Base-by-base conservation (phyloP, 257 asterid genomes). In the Gentiana macrophylla region DNA sequence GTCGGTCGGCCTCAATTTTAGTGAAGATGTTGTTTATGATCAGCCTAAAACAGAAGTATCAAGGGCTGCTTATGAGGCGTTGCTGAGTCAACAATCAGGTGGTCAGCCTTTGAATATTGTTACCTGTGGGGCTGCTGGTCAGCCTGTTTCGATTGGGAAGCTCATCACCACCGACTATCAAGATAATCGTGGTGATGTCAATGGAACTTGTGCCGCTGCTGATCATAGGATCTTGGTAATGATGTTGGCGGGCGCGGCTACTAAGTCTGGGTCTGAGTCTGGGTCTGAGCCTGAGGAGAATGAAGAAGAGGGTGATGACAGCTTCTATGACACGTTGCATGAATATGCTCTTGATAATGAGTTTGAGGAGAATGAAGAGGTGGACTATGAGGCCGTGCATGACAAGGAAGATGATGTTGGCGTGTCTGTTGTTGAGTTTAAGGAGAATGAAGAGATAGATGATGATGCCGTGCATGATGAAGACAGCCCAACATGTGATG, bases 221-320 rank as follows among this genome's bases (percentile, higher is more conserved):
- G 77, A 63, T 13, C 24, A 24, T 76, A 62, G 32, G 69, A 35
- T 49, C 75, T 73, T 35, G 79, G 69, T 8, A 72, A 65, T 58
- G 72, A 73, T 62, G 79, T 74, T 4, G 80, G 77, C 12, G 80
- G 70, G 8, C 77, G 77, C 48, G 80, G 24, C 24, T 24, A 24
- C 24, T 15, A 0, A 15, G 24, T 15, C 24, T 15, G 24, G 24
- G 24, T n/a, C n/a, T 15, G 24, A 15, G 24, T 15, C 24, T 15
- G 24, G 24, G 24, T 24, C 70, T 52, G 80, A 74, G 67, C 70
- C 70, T 57, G 80, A 67, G 69, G 77, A 70, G 68, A 74, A 74
- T 7, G 80, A 74, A 57, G 80, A 74, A 46, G 80, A 74, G 52
- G 80, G 70, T 4, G 80, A 74, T 9, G 80, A 70, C 7, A 71